Base-by-base conservation (phyloP, 2,329 filamentous ascomycete species). In the Colletotrichum viniferum region DNA sequence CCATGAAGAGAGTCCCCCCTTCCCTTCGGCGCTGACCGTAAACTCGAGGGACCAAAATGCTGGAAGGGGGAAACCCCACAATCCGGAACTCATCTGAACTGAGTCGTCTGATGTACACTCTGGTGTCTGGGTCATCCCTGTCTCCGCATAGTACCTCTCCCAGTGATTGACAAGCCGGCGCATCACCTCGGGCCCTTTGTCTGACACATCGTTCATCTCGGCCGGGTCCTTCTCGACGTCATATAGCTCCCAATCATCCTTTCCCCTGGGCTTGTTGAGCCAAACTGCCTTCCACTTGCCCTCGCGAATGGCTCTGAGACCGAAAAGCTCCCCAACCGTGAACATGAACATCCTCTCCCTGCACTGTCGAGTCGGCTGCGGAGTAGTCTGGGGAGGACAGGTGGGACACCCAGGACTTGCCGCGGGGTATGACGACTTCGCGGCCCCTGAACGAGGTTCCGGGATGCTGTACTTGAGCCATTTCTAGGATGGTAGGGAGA, bases 261-360 rank as follows among this genome's bases (percentile, higher is more conserved):
- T 24, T 21, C 78, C 81, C 68, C 79, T 79, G 24, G 87, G 89
- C 71, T 87, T 88, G 2, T 88, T 89, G 65, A 91, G 89, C 79
- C 89, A 91, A 58, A 90, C 86, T 7, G 89, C 89, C 80, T 91
- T 92, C 86, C 87, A 92, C 78, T 90, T 86, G 9, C 87, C 89
- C 69, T 87, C 88, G 58, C 90, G 88, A 28, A 91, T 85, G 0
- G 90, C 90, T 4, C 77, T 78, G 5, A 87, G 86, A 0, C 88
- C 88, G 77, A 87, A 91, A 0, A 87, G 88, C 76, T 92, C 89
- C 89, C 89, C 90, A 92, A 28, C 90, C 90, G 66, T 79, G 77
- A 66, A 91, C 86, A 76, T 88, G 88, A 73, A 90, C 87, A 48
- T 86, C 81, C 2, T 85, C 85, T 79, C 92, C 82, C 74, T 80